These are phyloP conservation scores for Metschnikowia kofuensis DNA, from an alignment of 805 yeast species.

Conservation along the genomic window DNA sequence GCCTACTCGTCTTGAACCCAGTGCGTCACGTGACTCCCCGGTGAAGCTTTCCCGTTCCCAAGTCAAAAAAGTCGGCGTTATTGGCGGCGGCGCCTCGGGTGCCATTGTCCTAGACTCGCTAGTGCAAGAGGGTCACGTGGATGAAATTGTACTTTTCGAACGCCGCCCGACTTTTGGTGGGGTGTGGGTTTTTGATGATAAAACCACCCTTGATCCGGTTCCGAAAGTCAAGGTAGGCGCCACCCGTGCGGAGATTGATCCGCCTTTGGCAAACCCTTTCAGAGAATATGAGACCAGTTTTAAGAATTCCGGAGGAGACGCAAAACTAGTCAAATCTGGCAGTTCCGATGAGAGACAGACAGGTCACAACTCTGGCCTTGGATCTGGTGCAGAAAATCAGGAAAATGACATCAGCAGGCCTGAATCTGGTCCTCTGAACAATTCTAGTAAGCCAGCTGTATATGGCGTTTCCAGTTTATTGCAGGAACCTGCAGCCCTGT, in stretches of 20 bases:
- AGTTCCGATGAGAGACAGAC: too few species aligned
- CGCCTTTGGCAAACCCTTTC: slow-evolving; percentile 22
- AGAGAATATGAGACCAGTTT: not conserved
- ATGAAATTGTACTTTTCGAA: slow-evolving; percentile 38
- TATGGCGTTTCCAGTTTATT: too few species aligned
- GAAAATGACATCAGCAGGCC: too few species aligned
- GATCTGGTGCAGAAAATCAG: too few species aligned
- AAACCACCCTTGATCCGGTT: slow-evolving; percentile 4
- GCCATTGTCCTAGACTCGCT: slow-evolving; percentile 40
- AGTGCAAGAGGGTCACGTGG: slow-evolving; percentile 31
- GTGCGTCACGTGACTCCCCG: slow-evolving; percentile 4
- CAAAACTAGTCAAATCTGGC: too few species aligned
- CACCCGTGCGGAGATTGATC: slow-evolving; percentile 23
- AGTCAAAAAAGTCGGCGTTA: slow-evolving; percentile 36
- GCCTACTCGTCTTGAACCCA: slow-evolving; percentile 1
- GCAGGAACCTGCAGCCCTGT: too few species aligned
- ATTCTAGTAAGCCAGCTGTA: too few species aligned
- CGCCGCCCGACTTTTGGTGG: slow-evolving; percentile 42
- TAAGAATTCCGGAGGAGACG: too few species aligned
- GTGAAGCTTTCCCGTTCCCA: not conserved
- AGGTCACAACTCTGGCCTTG: too few species aligned
- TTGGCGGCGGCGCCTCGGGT: slow-evolving; percentile 55
- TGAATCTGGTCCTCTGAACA: too few species aligned
- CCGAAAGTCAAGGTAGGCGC: slow-evolving; percentile 21
- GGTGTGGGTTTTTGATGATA: slow-evolving; percentile 38